phyloP scores from a whole-genome alignment of 352 stramenopile species.

The Globisporangium sylvaticum region DNA sequence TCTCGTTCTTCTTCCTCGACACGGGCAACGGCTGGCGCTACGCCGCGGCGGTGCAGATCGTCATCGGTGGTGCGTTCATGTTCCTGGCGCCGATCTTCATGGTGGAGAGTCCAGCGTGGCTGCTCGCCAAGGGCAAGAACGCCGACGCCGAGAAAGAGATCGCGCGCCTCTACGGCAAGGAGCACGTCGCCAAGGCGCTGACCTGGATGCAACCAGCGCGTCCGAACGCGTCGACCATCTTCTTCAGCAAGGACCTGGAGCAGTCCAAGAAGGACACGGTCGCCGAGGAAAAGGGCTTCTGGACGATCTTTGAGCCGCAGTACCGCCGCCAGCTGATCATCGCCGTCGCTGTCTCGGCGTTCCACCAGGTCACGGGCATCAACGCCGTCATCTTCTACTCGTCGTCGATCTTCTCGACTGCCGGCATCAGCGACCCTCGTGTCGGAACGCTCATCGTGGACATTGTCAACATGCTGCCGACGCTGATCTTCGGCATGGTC shows the following conservation, averaged over 20 bases:
- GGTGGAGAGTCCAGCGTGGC: constrained; percentile 47
- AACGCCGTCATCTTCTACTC: constrained; percentile 60
- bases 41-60: constrained; percentile 51
- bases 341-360: constrained; percentile 26
- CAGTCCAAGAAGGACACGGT: neutral
- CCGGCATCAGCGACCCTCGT: constrained; percentile 35
- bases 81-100: constrained; percentile 38
- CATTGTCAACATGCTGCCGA: constrained; percentile 32
- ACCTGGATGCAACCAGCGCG: constrained; percentile 23
- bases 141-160: constrained; percentile 30
- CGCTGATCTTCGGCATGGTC: constrained; percentile 29
- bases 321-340: constrained; percentile 34
- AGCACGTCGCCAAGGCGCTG: constrained; percentile 32
- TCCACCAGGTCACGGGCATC: constrained; percentile 52
- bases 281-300: neutral
- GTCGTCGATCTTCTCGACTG: constrained; percentile 34
- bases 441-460: constrained; percentile 37
- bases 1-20: constrained; percentile 53
- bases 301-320: constrained; percentile 19
- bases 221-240: neutral
- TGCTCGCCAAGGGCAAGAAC: constrained; percentile 34
- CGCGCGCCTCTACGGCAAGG: constrained; percentile 29
- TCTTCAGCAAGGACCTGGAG: constrained; percentile 10
- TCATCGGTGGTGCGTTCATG: constrained; percentile 41
- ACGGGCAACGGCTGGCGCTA: constrained; percentile 50